phyloP scores from a whole-genome alignment of 1,139 yeast species.

The Geotrichum klebahnii region DNA sequence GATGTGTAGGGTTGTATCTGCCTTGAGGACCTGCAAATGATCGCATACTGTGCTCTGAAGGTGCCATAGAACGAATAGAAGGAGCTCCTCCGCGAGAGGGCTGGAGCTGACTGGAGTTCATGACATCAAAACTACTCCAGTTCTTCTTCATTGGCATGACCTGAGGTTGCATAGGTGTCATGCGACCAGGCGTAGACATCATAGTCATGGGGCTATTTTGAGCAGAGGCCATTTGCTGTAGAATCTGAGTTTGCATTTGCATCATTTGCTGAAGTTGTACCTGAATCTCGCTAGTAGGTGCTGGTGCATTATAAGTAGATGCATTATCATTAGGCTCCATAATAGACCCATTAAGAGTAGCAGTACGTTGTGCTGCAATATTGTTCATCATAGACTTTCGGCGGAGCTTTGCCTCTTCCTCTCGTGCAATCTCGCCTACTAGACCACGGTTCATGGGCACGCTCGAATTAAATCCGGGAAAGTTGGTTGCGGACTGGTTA shows the following conservation, averaged over 20 bases:
- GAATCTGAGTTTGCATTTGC: slow-evolving; percentile 26
- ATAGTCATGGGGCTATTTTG: slow-evolving; percentile 12
- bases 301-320: slow-evolving; percentile 7
- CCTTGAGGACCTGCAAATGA: slow-evolving; percentile 16
- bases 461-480: slow-evolving; percentile 29
- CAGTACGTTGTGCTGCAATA: neutral
- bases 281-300: slow-evolving; percentile 22
- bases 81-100: slow-evolving; percentile 27
- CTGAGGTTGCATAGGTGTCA: slow-evolving; percentile 7
- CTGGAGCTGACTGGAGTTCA: slow-evolving; percentile 18
- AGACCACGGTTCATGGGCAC: slow-evolving; percentile 37
- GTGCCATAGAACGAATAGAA: slow-evolving; percentile 29
- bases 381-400: slow-evolving; percentile 27
- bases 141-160: slow-evolving; percentile 17
- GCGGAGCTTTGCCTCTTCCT: slow-evolving; percentile 39
- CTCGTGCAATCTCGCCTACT: slow-evolving; percentile 42
- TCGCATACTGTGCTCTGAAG: slow-evolving; percentile 27
- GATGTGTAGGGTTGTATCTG: slow-evolving; percentile 11
- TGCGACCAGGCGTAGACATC: neutral
- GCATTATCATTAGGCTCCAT: slow-evolving; percentile 9
- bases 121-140: slow-evolving; percentile 20
- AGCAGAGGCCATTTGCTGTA: slow-evolving; percentile 26
- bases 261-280: slow-evolving; percentile 26
- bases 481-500: slow-evolving; percentile 23
- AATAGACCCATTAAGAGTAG: slow-evolving; percentile 2